phyloP scores from a whole-genome alignment of 192 early-diverging fungal genomes.

The Backusella sp. region DNA sequence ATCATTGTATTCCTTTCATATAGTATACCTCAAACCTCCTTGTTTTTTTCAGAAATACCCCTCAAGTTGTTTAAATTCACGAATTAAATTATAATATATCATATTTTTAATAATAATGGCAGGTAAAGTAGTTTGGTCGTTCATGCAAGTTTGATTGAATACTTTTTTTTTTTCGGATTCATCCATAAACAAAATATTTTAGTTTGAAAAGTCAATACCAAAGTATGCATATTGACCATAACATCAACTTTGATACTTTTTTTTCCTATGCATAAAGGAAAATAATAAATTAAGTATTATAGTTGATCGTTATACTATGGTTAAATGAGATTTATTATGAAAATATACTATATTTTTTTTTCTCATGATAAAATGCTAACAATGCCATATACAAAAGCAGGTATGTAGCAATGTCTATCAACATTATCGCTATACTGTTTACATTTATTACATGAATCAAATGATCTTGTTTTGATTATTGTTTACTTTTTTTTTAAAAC shows the following conservation, averaged over 20 bases:
- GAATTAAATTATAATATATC: neutral
- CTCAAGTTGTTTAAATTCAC: neutral
- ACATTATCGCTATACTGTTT: neutral
- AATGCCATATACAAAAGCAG: neutral
- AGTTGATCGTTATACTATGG: neutral
- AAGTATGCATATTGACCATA: neutral
- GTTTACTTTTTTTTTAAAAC: neutral
- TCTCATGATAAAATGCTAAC: neutral
- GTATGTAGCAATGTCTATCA: neutral
- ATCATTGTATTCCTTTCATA: neutral
- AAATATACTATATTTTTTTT: neutral
- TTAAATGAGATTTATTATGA: neutral
- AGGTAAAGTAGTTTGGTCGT: neutral
- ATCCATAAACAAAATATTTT: neutral
- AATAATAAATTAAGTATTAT: neutral
- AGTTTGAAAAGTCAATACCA: neutral
- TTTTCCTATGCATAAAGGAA: neutral
- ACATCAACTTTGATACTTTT: neutral
- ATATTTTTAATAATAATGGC: neutral
- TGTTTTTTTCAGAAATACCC: neutral
- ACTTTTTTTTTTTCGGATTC: conserved; percentile 4
- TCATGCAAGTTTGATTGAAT: conserved; percentile 3
- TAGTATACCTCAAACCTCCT: neutral
- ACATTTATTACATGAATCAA: neutral
- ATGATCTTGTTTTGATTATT: neutral